Conservation (phyloP, 225 moss, liverwort and hornwort genomes). For the Physcomitrellopsis africana region DNA sequence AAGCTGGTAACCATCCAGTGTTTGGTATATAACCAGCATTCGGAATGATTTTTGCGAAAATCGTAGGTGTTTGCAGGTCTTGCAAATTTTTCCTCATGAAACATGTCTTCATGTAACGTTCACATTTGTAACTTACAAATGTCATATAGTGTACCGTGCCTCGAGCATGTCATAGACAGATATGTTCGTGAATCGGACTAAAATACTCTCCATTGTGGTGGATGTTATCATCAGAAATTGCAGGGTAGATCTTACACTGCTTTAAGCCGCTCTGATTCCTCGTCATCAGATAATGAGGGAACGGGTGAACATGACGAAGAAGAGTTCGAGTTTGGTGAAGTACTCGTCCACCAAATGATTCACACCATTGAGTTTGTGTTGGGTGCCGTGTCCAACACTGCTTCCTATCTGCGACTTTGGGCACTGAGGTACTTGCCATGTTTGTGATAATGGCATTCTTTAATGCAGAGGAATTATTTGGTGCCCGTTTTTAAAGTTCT, state of each 20-base stretch:
- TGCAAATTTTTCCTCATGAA: background rate
- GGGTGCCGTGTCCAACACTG: conserved; percentile 97
- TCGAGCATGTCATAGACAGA: background rate
- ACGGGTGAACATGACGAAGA: conserved; percentile 83
- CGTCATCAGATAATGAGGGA: conserved; percentile 67
- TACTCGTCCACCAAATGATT: conserved; percentile 98
- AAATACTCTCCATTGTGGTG: background rate
- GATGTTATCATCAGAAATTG: conserved; percentile 55
- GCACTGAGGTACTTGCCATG: conserved; percentile 65
- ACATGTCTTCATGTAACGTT: background rate
- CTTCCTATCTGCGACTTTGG: conserved; percentile 90
- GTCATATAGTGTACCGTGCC: background rate
- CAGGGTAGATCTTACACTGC: conserved; percentile 79
- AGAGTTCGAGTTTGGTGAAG: conserved; percentile 90
- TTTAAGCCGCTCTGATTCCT: conserved; percentile 83
- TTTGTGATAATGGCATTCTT: background rate
- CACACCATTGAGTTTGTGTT: conserved; percentile 97
- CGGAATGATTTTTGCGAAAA: too few relatives aligned
- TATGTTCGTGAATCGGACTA: background rate
- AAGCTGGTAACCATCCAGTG: background rate
- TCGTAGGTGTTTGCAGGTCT: background rate
- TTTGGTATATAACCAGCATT: background rate
- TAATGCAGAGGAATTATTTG: background rate
- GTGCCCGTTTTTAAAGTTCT: too few relatives aligned
- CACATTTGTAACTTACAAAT: too few relatives aligned